Evolutionary conservation across 2,329 filamentous ascomycete species (phyloP), one percentile per base, ranked within the genome.

Genomic region (Grosmannia huntii): DNA sequence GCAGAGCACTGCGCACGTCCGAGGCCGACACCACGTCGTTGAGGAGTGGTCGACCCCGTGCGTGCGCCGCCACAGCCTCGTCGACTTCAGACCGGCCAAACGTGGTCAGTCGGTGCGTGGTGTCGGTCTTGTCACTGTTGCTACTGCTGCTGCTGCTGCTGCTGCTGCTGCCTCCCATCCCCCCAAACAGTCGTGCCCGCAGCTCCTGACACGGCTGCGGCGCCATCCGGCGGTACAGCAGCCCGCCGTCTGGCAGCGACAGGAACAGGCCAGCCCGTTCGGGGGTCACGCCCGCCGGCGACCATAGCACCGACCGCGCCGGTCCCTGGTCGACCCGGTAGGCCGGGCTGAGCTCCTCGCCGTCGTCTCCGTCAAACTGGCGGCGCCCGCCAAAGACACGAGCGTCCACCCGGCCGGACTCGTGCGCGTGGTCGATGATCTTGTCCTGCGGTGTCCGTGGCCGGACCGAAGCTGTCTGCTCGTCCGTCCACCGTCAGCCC

Each of bases 161-260:
- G 36, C 36, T 38, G 14, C 36, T 38, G 36, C 36, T 14, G 12
- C 36, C 6, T 12, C 36, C 36, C 3, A 14, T 14, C 12, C 14
- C 36, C 36, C 36, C 36, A 38, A 38, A 38, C 36, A 38, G 36
- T 16, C 60, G 57, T 12, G 60, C 56, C 23, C 63, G 66, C 10
- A 68, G 57, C 19, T 62, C 60, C 33, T 63, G 60, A 16, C 61
- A 67, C 1, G 62, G 62, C 5, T 61, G 53, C 1, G 69, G 69
- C 14, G 65, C 65, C 71, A 72, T 73, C 53, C 66, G 67, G 16
- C 61, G 61, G 50, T 67, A 71, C 23, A 66, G 59, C 2, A 55
- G 52, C n/a, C 65, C 61, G 52, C 69, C 68, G 12, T 60, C 53
- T 7, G 53, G 53, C 33, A 59, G 49, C 16, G 57, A n/a, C 23